A percentile compares a stretch with the other conserved stretches of the same genome.
Conservation (phyloP, 352 stramenopile species). For the Globisporangium lucens region DNA sequence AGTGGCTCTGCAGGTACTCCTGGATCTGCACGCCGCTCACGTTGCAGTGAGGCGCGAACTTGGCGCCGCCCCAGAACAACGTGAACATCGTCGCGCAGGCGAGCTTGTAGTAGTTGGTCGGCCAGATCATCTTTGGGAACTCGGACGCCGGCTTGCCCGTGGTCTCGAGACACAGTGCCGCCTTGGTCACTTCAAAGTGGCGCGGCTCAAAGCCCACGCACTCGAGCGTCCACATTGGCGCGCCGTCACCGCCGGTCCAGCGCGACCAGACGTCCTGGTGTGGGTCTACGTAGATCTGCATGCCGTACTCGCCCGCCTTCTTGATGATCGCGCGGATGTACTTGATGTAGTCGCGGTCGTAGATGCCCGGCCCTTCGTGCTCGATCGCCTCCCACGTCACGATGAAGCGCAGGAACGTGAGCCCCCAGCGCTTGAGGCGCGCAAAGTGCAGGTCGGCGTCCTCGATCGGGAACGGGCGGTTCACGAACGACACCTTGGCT, state of each 20-base stretch:
- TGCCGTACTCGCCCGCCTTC: conserved; percentile 54
- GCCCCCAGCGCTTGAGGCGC: conserved; percentile 75
- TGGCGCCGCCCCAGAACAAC: conserved; percentile 83
- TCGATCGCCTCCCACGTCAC: conserved; percentile 92
- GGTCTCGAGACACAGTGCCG: conserved; percentile 74
- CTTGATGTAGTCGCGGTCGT: conserved; percentile 79
- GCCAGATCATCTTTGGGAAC: conserved; percentile 91
- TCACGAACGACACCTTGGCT: conserved; percentile 66
- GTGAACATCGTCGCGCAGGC: conserved; percentile 90
- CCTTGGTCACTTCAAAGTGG: conserved; percentile 69
- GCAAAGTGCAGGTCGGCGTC: conserved; percentile 81
- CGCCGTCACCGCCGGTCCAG: conserved; percentile 88
- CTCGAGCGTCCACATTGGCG: conserved; percentile 88
- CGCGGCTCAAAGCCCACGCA: conserved; percentile 69
- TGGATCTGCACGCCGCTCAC: conserved; percentile 80
- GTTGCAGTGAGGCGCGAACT: conserved; percentile 60
- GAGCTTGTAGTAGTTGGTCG: conserved; percentile 91
- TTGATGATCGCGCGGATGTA: conserved; percentile 71
- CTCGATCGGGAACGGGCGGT: conserved; percentile 81
- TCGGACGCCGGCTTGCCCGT: conserved; percentile 29
- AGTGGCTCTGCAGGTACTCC: conserved; percentile 86
- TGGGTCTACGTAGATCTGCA: conserved; percentile 85
- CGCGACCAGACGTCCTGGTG: conserved; percentile 93
- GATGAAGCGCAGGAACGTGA: conserved; percentile 82
- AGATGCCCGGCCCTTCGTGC: conserved; percentile 74